Evolutionary conservation across 1,139 yeast species (phyloP).

Genomic region (Meyerozyma carpophila): DNA sequence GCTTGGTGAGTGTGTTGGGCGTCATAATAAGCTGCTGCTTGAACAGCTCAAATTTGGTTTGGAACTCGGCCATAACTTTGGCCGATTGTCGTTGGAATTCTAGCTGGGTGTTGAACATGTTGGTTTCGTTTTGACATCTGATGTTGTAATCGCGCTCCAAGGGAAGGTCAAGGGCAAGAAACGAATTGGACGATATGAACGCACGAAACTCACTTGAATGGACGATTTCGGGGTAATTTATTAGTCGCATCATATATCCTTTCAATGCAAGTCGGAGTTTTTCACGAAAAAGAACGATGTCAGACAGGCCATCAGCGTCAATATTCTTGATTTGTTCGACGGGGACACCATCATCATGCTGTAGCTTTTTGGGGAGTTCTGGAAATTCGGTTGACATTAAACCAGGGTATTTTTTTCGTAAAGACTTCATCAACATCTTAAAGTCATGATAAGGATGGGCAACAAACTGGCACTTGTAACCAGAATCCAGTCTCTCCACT

Average conservation of each 20-base stretch:
- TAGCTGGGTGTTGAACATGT: slow-evolving; percentile 58
- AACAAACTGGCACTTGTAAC: slow-evolving; percentile 36
- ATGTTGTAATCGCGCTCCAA: slow-evolving; percentile 52
- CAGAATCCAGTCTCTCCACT: slow-evolving; percentile 2
- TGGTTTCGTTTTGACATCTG: slow-evolving; percentile 56
- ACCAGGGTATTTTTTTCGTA: slow-evolving; percentile 64
- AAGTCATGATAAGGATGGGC: slow-evolving; percentile 67
- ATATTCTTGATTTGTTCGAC: neutral
- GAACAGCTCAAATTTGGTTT: slow-evolving; percentile 47
- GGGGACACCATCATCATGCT: slow-evolving; percentile 25
- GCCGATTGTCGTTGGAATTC: slow-evolving; percentile 70
- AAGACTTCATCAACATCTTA: slow-evolving; percentile 42
- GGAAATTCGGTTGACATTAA: slow-evolving; percentile 58
- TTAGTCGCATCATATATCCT: slow-evolving; percentile 56
- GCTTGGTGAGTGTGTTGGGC: slow-evolving; percentile 42
- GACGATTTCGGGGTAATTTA: slow-evolving; percentile 51
- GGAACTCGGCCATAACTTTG: slow-evolving; percentile 34
- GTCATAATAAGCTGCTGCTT: slow-evolving; percentile 46
- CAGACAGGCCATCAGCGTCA: neutral
- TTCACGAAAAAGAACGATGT: slow-evolving; percentile 36
- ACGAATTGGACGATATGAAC: slow-evolving; percentile 42
- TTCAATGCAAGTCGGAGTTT: slow-evolving; percentile 70
- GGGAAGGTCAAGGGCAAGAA: slow-evolving; percentile 24
- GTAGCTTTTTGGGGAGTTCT: slow-evolving; percentile 46
- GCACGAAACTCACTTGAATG: slow-evolving; percentile 44